Percentiles rank a stretch among this genome's conserved stretches.
These are phyloP conservation scores for Fusarium globosum DNA, from an alignment of 2,329 filamentous ascomycete species.

Conservation along the genomic window DNA sequence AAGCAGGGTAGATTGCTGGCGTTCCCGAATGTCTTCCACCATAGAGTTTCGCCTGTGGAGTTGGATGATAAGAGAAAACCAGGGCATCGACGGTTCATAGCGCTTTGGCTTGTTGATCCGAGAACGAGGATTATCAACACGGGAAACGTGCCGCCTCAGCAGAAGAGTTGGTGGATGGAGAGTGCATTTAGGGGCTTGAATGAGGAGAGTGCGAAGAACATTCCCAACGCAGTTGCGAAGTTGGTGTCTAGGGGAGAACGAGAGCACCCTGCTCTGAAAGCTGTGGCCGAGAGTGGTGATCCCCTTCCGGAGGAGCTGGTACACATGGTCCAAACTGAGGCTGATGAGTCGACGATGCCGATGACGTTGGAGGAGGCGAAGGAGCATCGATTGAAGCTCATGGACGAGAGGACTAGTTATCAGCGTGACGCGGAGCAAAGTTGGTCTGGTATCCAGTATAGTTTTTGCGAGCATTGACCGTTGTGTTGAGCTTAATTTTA, in stretches of 20 bases:
- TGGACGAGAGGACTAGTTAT: constrained; percentile 10
- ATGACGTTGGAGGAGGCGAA: constrained; percentile 33
- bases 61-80: constrained; percentile 59
- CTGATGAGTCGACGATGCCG: background rate
- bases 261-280: background rate
- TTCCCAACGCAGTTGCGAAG: constrained; percentile 6
- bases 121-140: constrained; percentile 50
- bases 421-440: background rate
- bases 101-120: constrained; percentile 66
- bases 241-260: background rate
- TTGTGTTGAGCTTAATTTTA: background rate
- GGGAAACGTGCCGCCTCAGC: constrained; percentile 50
- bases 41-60: constrained; percentile 51
- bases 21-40: constrained; percentile 39
- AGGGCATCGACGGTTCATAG: constrained; percentile 64
- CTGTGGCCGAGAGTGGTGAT: background rate
- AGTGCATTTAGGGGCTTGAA: constrained; percentile 1
- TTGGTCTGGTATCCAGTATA: background rate
- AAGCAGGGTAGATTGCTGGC: constrained; percentile 29
- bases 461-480: constrained; percentile 31
- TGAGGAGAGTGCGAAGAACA: background rate
- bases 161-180: constrained; percentile 47
- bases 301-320: constrained; percentile 25
- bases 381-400: constrained; percentile 27
- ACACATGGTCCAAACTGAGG: constrained; percentile 6